Evolutionary conservation across 2,329 filamentous ascomycete species (phyloP).

Genomic region (Fonsecaea pedrosoi): DNA sequence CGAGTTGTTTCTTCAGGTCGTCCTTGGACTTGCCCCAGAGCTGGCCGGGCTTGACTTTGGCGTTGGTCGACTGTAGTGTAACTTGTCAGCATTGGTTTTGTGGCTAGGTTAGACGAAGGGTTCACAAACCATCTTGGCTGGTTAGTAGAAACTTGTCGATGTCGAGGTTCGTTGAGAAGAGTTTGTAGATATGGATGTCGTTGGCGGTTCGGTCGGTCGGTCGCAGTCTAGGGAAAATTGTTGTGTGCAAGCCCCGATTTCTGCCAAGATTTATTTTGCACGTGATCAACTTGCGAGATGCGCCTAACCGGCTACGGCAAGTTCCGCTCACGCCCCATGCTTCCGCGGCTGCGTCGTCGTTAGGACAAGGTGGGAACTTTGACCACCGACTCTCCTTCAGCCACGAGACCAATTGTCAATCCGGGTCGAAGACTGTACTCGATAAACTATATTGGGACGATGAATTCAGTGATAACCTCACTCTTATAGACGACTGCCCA

Average conservation of each 20-base stretch:
- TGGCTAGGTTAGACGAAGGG: not conserved
- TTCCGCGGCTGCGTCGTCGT: not conserved
- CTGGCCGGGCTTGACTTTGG: slow-evolving; percentile 89
- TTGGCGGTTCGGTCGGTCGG: slow-evolving; percentile 11
- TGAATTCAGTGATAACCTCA: not conserved
- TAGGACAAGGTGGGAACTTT: not conserved
- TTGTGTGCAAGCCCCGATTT: slow-evolving; percentile 5
- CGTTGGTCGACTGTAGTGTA: slow-evolving; percentile 59
- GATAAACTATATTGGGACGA: not conserved
- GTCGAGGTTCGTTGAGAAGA: slow-evolving; percentile 23
- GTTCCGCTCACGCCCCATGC: not conserved
- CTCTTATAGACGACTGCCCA: not conserved
- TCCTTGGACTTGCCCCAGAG: slow-evolving; percentile 99
- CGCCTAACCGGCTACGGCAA: not conserved
- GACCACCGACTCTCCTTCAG: not conserved
- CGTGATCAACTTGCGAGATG: not conserved
- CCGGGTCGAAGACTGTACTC: not conserved
- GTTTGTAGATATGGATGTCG: slow-evolving; percentile 25
- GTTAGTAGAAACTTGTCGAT: slow-evolving; percentile 29
- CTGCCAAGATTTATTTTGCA: slow-evolving; percentile 24
- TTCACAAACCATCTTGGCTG: slow-evolving; percentile 39
- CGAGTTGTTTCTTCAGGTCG: slow-evolving; percentile 93
- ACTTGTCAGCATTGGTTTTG: slow-evolving; percentile 7
- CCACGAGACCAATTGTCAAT: not conserved
- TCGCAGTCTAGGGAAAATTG: slow-evolving; percentile 2